Conservation (phyloP, 179 eudicot genomes). For the Beta macrorhiza region DNA sequence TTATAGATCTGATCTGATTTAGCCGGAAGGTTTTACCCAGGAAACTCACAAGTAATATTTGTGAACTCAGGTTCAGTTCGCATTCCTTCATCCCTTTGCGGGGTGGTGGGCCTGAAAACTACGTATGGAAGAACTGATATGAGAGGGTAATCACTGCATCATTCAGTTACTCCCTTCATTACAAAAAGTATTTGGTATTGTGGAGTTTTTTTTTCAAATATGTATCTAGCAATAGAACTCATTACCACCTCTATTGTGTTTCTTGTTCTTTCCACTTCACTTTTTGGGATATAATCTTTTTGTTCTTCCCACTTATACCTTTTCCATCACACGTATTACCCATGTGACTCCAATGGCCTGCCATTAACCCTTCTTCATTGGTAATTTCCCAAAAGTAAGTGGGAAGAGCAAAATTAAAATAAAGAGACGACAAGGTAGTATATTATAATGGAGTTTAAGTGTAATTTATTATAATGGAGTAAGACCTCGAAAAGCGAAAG, state of each 20-base stretch:
- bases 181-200: too few species aligned
- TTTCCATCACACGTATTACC: too few species aligned
- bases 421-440: too few species aligned
- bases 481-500: neutral
- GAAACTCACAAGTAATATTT: slow-evolving; percentile 19
- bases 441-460: neutral
- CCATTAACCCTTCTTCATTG: too few species aligned
- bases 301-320: too few species aligned
- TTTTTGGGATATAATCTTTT: too few species aligned
- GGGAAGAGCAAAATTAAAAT: too few species aligned
- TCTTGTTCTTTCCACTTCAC: too few species aligned
- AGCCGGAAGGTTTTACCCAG: slow-evolving; percentile 11
- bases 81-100: slow-evolving; percentile 96
- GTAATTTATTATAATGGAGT: too few species aligned
- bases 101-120: slow-evolving; percentile 89
- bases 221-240: neutral
- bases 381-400: too few species aligned
- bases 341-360: too few species aligned
- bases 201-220: too few species aligned
- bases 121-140: slow-evolving; percentile 88
- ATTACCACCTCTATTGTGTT: neutral
- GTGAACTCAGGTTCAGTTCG: slow-evolving; percentile 80
- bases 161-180: neutral
- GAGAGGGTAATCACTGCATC: slow-evolving; percentile 58
- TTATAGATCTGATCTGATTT: neutral